phyloP scores from a whole-genome alignment of 441 rosid genomes.

The Jatropha multifida region DNA sequence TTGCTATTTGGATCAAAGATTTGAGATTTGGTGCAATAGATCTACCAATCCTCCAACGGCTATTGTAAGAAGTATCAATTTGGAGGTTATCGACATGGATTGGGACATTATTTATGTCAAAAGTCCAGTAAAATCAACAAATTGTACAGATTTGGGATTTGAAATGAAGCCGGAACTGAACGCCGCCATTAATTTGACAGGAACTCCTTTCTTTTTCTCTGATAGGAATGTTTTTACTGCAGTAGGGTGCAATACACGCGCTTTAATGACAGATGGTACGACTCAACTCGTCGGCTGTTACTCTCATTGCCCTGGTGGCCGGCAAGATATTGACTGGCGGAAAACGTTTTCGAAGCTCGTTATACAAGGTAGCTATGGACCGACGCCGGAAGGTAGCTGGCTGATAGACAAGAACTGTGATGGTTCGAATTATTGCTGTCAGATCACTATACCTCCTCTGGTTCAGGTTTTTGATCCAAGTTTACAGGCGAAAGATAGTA shows the following conservation, averaged over 20 bases:
- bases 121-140: slow-evolving; percentile 16
- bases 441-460: not conserved
- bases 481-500: not conserved
- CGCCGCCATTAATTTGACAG: slow-evolving; percentile 25
- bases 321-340: not conserved
- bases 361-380: not conserved
- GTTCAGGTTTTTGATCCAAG: not conserved
- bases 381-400: not conserved
- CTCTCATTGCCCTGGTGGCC: not conserved
- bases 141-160: slow-evolving; percentile 20
- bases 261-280: slow-evolving; percentile 15
- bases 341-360: not conserved
- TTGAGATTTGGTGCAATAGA: slow-evolving; percentile 17
- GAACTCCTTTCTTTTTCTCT: slow-evolving; percentile 23
- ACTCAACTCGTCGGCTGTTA: not conserved
- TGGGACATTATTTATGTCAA: slow-evolving; percentile 10
- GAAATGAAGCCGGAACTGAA: no score
- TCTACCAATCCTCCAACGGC: not conserved
- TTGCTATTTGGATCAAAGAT: slow-evolving; percentile 26
- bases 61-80: not conserved
- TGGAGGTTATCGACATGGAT: slow-evolving; percentile 25
- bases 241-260: slow-evolving; percentile 30
- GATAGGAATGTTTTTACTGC: slow-evolving; percentile 10
- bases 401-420: not conserved
- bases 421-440: not conserved